These are phyloP conservation scores for Amaranthus hypochondriacus DNA, from an alignment of 148 eudicot genomes.

Conservation along the genomic window DNA sequence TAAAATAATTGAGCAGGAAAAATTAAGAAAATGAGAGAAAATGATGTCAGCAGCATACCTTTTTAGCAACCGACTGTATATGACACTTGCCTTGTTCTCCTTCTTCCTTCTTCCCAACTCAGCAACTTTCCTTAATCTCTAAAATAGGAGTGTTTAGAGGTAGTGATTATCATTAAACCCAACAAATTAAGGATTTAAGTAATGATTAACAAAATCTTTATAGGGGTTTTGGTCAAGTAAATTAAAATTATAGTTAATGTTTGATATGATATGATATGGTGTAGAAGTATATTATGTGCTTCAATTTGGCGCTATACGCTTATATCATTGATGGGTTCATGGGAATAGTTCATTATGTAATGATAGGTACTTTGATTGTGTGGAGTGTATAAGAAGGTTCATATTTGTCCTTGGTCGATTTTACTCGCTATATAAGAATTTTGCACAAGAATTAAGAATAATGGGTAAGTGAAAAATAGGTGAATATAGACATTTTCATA, in stretches of 20 bases:
- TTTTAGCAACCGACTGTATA: background rate
- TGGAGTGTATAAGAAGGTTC: too few relatives aligned
- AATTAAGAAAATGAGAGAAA: background rate
- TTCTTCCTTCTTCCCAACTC: background rate
- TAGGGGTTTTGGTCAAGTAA: background rate
- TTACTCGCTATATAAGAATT: too few relatives aligned
- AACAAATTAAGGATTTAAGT: background rate
- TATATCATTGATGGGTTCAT: background rate
- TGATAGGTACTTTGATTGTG: too few relatives aligned
- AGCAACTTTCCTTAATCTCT: background rate
- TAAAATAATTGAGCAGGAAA: background rate
- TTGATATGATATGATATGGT: background rate
- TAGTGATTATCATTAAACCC: background rate
- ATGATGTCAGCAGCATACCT: slow-evolving; percentile 2
- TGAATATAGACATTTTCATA: too few relatives aligned
- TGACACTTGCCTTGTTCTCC: slow-evolving; percentile 15
- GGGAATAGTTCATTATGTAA: too few relatives aligned
- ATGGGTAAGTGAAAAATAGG: too few relatives aligned
- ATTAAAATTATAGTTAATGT: background rate
- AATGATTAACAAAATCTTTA: background rate
- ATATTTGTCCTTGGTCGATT: too few relatives aligned
- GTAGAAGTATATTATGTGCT: background rate
- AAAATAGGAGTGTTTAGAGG: background rate
- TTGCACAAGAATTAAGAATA: too few relatives aligned
- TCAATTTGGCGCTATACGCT: background rate